Conservation (phyloP, 169 alveolate species). For the Plasmodium malariae region DNA sequence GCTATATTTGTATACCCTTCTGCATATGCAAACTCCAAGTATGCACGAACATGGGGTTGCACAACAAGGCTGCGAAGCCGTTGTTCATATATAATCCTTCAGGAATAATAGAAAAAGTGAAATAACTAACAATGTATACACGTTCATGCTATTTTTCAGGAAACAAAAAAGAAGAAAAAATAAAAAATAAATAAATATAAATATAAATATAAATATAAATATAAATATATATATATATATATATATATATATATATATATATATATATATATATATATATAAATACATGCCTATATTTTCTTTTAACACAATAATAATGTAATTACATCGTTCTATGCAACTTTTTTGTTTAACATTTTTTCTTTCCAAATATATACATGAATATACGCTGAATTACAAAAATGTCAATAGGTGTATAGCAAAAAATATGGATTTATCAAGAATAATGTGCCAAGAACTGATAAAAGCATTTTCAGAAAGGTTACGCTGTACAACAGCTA, state of each 20-base stretch:
- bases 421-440: slow-evolving; percentile 62
- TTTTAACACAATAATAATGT: background rate
- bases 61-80: background rate
- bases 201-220: too few relatives aligned
- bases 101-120: background rate
- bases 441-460: slow-evolving; percentile 32
- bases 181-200: too few relatives aligned
- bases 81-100: background rate
- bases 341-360: slow-evolving; percentile 10
- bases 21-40: background rate
- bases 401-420: slow-evolving; percentile 49
- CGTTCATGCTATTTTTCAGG: too few relatives aligned
- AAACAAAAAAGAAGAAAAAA: too few relatives aligned
- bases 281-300: too few relatives aligned
- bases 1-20: background rate
- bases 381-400: slow-evolving; percentile 7
- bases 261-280: too few relatives aligned
- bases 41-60: background rate
- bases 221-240: too few relatives aligned
- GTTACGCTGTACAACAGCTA: slow-evolving; percentile 46
- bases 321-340: background rate
- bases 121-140: too few relatives aligned
- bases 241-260: too few relatives aligned
- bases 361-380: slow-evolving; percentile 3
- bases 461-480: slow-evolving; percentile 17